Base-by-base conservation (phyloP, 176 grass and related monocot genomes). In the Triticum timopheevii region DNA sequence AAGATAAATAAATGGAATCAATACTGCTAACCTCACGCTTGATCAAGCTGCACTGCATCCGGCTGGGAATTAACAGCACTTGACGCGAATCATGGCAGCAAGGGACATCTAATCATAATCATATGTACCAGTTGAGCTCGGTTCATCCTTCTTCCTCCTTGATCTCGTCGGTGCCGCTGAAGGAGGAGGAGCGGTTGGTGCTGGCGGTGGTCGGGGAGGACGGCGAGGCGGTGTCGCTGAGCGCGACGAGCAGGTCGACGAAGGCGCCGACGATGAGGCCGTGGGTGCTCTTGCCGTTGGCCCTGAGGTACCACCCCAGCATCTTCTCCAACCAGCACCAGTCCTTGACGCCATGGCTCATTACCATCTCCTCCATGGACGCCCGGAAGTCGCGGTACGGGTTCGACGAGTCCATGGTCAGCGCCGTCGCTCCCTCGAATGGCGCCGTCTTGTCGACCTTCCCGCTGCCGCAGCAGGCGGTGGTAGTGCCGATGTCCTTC, bases 281-380 rank as follows among this genome's bases (percentile, higher is more conserved):
- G 58, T 97, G 95, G 65, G 74, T 93, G 71, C 20, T 88, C 83
- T 88, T 83, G 45, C 50, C 82, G 69, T 97, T 97, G 44, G 91
- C 89, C 59, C 65, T 72, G n/a, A 97, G 67, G 73, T 97, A 97
- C 95, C 95, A 97, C 3, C 79, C 70, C 70, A 97, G 82, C 95
- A 97, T 95, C 80, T 93, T 91, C 88, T 97, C 86, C 69, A 97
- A 84, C 95, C 95, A 93, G 72, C 36, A 39, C 92, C 90, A 93
- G 86, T 92, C 85, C 87, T 78, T 84, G 8, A 22, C 84, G 10
- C 72, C 63, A 4, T 62, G 73, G 81, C 83, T 92, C 80, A 49
- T 80, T 50, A 98, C 91, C 95, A 95, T 92, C 72, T 88, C 87
- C 87, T 93, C 91, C 95, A 98, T 98, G 3, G 95, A 98, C 23